Conservation (phyloP, 1,284 basidiomycete genomes). For the Macrocystidia cucumis region DNA sequence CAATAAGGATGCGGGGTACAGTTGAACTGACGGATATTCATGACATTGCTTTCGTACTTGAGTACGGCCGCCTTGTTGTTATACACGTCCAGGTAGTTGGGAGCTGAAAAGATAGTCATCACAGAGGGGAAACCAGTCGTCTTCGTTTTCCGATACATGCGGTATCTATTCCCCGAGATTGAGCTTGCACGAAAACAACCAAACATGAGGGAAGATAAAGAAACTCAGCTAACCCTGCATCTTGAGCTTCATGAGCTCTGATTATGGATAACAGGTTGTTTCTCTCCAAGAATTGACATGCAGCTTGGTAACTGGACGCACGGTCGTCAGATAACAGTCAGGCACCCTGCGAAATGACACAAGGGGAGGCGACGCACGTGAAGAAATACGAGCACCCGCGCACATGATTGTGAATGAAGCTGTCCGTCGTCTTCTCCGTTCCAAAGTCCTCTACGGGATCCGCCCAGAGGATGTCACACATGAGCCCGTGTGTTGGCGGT, state of each 20-base stretch:
- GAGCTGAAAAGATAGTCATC: constrained; percentile 95
- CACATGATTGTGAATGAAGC: constrained; percentile 90
- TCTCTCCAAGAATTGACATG: constrained; percentile 89
- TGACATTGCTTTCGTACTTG: constrained; percentile 95
- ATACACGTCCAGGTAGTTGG: constrained; percentile 95
- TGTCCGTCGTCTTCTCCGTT: constrained; percentile 80
- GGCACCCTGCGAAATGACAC: constrained; percentile 4
- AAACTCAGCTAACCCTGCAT: constrained; percentile 69
- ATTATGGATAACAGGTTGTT: constrained; percentile 95
- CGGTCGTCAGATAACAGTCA: background rate
- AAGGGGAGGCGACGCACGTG: constrained; percentile 47
- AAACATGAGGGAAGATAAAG: background rate
- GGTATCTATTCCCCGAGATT: constrained; percentile 56
- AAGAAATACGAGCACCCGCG: constrained; percentile 96
- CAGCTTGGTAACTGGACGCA: constrained; percentile 75
- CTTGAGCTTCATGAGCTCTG: constrained; percentile 91
- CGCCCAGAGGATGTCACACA: constrained; percentile 95
- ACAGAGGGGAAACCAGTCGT: constrained; percentile 90
- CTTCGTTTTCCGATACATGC: constrained; percentile 97
- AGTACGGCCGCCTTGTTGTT: constrained; percentile 96
- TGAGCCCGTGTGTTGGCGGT: constrained; percentile 88
- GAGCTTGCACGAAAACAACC: constrained; percentile 7
- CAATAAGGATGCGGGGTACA: constrained; percentile 94
- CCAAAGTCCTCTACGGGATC: constrained; percentile 95
- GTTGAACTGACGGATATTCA: constrained; percentile 96